Evolutionary conservation across 192 early-diverging fungal species (phyloP), one percentile per base, ranked within the genome.

Genomic region (Phlyctochytrium bullatum): DNA sequence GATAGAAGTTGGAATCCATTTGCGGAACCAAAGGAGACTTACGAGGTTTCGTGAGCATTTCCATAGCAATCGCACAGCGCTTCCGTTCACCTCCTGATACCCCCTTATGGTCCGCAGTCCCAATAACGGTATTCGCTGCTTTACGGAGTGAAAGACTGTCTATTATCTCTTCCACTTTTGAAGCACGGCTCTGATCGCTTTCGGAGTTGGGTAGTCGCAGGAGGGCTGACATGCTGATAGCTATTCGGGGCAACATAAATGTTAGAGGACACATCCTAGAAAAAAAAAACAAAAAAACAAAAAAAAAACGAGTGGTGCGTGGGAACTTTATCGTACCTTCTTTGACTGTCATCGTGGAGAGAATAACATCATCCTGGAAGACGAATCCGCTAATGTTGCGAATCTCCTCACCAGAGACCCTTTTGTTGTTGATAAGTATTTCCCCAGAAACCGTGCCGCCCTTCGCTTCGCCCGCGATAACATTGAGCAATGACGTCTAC

Each of bases 61-160:
- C 73, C 80, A 83, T 83, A 14, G 84, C 90, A 24, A 92, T 90
- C 31, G 85, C 84, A 14, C 85, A 81, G 29, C 90, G 88, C 68
- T 89, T 89, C 51, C 83, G 80, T 62, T 90, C 89, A 30, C 89
- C 89, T 2, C 90, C 89, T 16, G 86, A 88, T 3, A 91, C 71
- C 24, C 88, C 89, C 71, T 89, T 88, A 60, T 71, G 73, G n/a
- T 68, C 62, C 1, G 78, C 50, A 33, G 80, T 78, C 28, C 88
- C 88, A 51, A 90, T 83, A 61, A 83, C 77, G n/a, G 92, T 90
- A 61, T 87, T 71, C 61, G 81, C 83, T 36, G 83, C 83, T 54
- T 90, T 88, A 16, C 79, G 78, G 36, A 91, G 67, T 51, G 80
- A 77, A 35, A 91, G 74, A 31, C 78, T 68, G 51, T 78, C 57